phyloP scores from a whole-genome alignment of 2,329 filamentous ascomycete genomes.

The Fusarium piperis region DNA sequence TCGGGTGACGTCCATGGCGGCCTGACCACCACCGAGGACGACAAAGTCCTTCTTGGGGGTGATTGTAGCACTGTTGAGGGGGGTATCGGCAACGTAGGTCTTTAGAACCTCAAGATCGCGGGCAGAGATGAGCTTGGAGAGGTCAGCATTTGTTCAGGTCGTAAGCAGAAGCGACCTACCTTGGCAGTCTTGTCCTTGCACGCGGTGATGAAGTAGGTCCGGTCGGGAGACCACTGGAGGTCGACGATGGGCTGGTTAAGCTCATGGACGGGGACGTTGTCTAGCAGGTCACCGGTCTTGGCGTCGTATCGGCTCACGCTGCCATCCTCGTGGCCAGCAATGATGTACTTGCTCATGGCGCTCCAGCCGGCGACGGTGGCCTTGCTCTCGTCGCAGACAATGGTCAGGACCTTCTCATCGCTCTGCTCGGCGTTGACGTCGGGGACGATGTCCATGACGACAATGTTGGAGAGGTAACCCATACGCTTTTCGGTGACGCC shows the following conservation, averaged over 20 bases:
- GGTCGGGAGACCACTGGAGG: slow-evolving; percentile 92
- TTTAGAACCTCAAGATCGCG: slow-evolving; percentile 92
- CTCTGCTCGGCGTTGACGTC: slow-evolving; percentile 86
- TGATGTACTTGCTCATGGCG: slow-evolving; percentile 94
- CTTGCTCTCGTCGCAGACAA: slow-evolving; percentile 95
- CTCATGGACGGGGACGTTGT: slow-evolving; percentile 87
- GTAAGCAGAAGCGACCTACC: slow-evolving; percentile 56
- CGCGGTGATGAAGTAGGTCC: slow-evolving; percentile 97
- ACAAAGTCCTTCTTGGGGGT: slow-evolving; percentile 97
- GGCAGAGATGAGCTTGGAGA: slow-evolving; percentile 76
- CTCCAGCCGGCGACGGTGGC: slow-evolving; percentile 98
- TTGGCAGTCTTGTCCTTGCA: slow-evolving; percentile 98
- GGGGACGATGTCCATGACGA: slow-evolving; percentile 88
- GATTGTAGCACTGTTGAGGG: slow-evolving; percentile 94
- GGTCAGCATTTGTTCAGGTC: slow-evolving; percentile 13
- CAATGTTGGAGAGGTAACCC: slow-evolving; percentile 93
- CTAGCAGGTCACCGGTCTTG: slow-evolving; percentile 86
- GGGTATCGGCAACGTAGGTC: slow-evolving; percentile 90
- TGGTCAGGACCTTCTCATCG: slow-evolving; percentile 83
- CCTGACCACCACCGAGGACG: slow-evolving; percentile 96
- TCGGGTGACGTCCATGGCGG: slow-evolving; percentile 98
- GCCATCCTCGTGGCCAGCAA: slow-evolving; percentile 96
- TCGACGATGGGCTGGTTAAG: slow-evolving; percentile 86
- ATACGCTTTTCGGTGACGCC: slow-evolving; percentile 99
- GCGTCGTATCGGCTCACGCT: slow-evolving; percentile 90